These are phyloP conservation scores for Ophiobolus disseminans DNA, from an alignment of 2,329 filamentous ascomycete species.

Conservation along the genomic window DNA sequence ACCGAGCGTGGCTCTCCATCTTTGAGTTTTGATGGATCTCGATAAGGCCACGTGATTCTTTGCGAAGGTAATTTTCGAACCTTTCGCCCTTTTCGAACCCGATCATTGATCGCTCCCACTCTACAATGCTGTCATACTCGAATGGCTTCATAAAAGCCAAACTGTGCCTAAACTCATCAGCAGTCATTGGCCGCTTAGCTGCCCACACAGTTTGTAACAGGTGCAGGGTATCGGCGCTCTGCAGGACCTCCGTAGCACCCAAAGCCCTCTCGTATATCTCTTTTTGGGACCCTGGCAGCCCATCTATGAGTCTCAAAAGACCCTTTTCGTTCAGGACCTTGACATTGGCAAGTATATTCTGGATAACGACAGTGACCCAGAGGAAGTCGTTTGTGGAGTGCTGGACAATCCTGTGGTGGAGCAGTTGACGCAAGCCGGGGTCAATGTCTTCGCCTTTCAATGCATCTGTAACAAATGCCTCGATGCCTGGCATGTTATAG, in stretches of 20 bases:
- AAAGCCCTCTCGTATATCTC: background rate
- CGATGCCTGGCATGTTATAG: slow-evolving; percentile 1
- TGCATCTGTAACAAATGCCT: background rate
- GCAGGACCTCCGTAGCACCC: background rate
- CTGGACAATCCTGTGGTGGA: background rate
- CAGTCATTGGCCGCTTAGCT: background rate
- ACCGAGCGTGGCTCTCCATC: background rate
- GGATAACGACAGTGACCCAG: background rate
- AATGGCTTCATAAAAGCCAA: background rate
- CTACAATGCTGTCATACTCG: background rate
- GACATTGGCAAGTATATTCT: background rate
- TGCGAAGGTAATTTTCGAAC: background rate
- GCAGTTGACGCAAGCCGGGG: background rate
- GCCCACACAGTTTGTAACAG: background rate
- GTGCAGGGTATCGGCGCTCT: background rate
- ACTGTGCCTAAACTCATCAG: background rate
- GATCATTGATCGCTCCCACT: background rate
- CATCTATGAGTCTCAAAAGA: background rate
- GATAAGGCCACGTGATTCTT: background rate
- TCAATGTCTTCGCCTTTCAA: background rate
- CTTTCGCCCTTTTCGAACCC: background rate
- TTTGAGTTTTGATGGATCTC: background rate
- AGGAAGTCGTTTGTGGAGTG: slow-evolving; percentile 3
- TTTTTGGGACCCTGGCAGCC: background rate
- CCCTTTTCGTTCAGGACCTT: background rate